Evolutionary conservation across 2,329 filamentous ascomycete genomes (phyloP).

Genomic region (Penicillium italicum): DNA sequence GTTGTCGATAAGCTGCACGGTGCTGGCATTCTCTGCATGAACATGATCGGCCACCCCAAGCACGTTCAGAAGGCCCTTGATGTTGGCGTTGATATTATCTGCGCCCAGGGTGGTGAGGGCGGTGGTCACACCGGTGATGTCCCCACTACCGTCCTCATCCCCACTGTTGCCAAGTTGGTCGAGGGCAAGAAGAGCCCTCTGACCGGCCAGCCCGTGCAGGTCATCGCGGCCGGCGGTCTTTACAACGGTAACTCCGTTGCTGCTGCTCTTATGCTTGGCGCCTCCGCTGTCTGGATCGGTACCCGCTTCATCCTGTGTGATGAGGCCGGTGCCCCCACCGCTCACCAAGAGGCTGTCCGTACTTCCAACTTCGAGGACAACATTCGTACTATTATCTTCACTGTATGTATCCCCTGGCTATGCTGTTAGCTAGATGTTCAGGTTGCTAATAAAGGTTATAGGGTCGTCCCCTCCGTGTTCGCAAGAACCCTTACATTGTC

Average conservation of each 20-base stretch:
- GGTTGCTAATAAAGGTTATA: slow-evolving; percentile 25
- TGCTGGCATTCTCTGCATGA: slow-evolving; percentile 91
- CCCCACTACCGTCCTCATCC: slow-evolving; percentile 87
- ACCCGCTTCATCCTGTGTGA: slow-evolving; percentile 92
- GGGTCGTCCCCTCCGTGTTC: slow-evolving; percentile 87
- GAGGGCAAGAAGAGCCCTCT: slow-evolving; percentile 79
- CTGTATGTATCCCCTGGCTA: slow-evolving; percentile 41
- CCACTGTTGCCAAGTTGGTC: slow-evolving; percentile 78
- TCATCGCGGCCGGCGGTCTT: slow-evolving; percentile 89
- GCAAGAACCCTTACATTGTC: slow-evolving; percentile 87
- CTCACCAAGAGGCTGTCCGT: slow-evolving; percentile 91
- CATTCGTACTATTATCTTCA: slow-evolving; percentile 96
- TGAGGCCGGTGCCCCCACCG: slow-evolving; percentile 88
- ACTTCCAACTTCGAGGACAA: slow-evolving; percentile 95
- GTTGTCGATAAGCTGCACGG: slow-evolving; percentile 89
- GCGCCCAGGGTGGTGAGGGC: slow-evolving; percentile 95
- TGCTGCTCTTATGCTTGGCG: slow-evolving; percentile 87
- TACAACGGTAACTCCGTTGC: slow-evolving; percentile 90
- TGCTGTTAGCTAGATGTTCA: background rate
- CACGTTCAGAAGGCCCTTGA: slow-evolving; percentile 96
- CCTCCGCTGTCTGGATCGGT: slow-evolving; percentile 90
- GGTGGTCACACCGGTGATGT: slow-evolving; percentile 95
- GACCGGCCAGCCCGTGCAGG: slow-evolving; percentile 82
- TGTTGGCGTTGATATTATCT: slow-evolving; percentile 91
- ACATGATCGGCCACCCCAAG: slow-evolving; percentile 99